Evolutionary conservation across 148 eudicot species (phyloP).

Genomic region (Simmondsia chinensis): DNA sequence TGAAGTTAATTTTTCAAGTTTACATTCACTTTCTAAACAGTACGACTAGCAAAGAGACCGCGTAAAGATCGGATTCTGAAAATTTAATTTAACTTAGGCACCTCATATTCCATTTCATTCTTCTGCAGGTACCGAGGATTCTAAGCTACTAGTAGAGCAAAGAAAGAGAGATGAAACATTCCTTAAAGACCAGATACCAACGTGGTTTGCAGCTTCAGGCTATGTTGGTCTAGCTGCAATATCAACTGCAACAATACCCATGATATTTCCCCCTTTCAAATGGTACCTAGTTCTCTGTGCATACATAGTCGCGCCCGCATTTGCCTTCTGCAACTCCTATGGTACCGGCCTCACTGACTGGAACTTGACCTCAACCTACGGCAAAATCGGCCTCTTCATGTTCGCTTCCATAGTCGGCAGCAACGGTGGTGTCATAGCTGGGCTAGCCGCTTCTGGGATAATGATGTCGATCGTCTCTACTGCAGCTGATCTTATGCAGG

Average conservation of each 20-base stretch:
- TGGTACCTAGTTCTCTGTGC: conserved; percentile 64
- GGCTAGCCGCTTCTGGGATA: conserved; percentile 56
- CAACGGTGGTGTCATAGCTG: conserved; percentile 61
- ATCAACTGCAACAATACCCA: conserved; percentile 46
- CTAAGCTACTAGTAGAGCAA: conserved; percentile 39
- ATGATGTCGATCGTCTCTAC: conserved; percentile 74
- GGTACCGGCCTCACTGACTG: conserved; percentile 75
- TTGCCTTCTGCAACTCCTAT: conserved; percentile 74
- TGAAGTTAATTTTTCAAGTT: too few species aligned
- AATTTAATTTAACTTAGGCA: background rate
- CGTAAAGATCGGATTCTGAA: background rate
- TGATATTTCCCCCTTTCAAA: conserved; percentile 54
- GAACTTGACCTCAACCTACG: conserved; percentile 57
- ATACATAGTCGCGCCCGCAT: conserved; percentile 68
- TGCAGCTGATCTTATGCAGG: conserved; percentile 78
- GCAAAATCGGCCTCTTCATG: conserved; percentile 60
- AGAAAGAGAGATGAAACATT: conserved; percentile 47
- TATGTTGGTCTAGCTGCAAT: conserved; percentile 57
- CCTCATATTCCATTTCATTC: background rate
- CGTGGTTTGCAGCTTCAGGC: conserved; percentile 66
- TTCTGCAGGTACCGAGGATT: conserved; percentile 38
- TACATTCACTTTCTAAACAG: too few species aligned
- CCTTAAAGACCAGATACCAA: conserved; percentile 45
- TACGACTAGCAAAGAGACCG: too few species aligned
- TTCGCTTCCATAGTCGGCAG: conserved; percentile 55